These are phyloP conservation scores for Suillus placidus DNA, from an alignment of 768 basidiomycete genomes.

Conservation along the genomic window DNA sequence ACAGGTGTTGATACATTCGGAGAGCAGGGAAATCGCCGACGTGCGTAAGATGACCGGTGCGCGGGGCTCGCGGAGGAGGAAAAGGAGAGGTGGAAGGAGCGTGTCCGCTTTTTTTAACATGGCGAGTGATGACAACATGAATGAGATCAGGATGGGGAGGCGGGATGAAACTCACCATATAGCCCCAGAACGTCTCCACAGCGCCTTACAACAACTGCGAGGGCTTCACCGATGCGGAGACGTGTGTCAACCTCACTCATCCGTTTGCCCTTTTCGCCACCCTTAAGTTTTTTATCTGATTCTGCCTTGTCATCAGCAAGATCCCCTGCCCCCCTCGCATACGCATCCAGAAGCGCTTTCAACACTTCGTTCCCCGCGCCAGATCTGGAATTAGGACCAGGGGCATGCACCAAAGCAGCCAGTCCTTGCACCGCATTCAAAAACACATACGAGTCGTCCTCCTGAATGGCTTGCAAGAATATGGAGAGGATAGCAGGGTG, in stretches of 20 bases:
- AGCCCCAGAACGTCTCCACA: conserved; percentile 68
- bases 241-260: conserved; percentile 65
- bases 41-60: conserved; percentile 75
- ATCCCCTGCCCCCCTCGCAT: conserved; percentile 56
- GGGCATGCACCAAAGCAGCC: conserved; percentile 78
- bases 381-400: conserved; percentile 34
- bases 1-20: conserved; percentile 69
- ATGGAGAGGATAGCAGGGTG: conserved; percentile 84
- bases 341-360: conserved; percentile 63
- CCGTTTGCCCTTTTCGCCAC: background rate
- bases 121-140: conserved; percentile 7
- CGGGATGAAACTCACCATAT: conserved; percentile 56
- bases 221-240: conserved; percentile 82
- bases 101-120: conserved; percentile 53
- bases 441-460: conserved; percentile 96
- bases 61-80: conserved; percentile 56
- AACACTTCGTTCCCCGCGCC: conserved; percentile 58
- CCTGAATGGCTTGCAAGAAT: conserved; percentile 82
- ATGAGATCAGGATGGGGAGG: background rate
- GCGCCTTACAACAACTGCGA: conserved; percentile 73
- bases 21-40: conserved; percentile 70
- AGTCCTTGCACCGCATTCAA: conserved; percentile 91
- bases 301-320: conserved; percentile 40
- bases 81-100: conserved; percentile 73
- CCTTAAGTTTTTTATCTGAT: conserved; percentile 45